Base-by-base conservation (phyloP, 1,284 basidiomycete species). In the Fistulina hepatica region DNA sequence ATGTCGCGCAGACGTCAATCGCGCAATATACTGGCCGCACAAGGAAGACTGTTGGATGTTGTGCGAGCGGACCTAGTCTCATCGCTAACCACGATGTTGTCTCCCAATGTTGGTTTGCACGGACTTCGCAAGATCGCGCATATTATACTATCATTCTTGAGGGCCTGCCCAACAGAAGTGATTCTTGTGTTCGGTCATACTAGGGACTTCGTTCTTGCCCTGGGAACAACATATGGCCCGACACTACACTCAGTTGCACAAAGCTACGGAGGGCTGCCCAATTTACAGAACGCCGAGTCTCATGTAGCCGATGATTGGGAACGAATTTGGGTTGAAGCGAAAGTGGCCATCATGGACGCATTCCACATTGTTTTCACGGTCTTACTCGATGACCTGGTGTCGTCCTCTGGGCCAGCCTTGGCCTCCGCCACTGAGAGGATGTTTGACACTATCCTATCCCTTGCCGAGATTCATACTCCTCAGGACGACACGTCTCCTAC, bases 331-430 rank as follows among this genome's bases (percentile, higher is more conserved):
- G 60, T 83, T 4, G 70, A 76, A 40, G 76, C 76, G 6, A 84
- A 84, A 57, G 72, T 78, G 5, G 68, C 72, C n/a, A 56, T 84
- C 13, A 54, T 85, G 17, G 81, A 84, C 46, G 53, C 65, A 10
- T 79, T 81, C 52, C 79, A 83, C 46, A 51, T 73, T 34, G 51
- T 81, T 28, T 46, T 81, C 27, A 58, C 60, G 20, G 56, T 61
- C 2, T 58, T 78, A 32, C 51, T 81, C 12, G 59, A 60, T 10
- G 68, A 70, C 40, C 49, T 81, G 24, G 56, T 69, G 2, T 43
- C 57, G 1, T 49, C 63, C 2, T 58, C 61, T 0, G 69, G 67
- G 2, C 40, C 54, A 9, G 52, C 57, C 1, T 63, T 74, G 5
- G 64, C 64, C 0, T 48, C 46, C 1, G 64, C 71, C 42, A 60